Percentiles rank a stretch among this genome's conserved stretches.
These are phyloP conservation scores for Trichophyton verrucosum DNA, from an alignment of 2,329 filamentous ascomycete species.

Conservation along the genomic window DNA sequence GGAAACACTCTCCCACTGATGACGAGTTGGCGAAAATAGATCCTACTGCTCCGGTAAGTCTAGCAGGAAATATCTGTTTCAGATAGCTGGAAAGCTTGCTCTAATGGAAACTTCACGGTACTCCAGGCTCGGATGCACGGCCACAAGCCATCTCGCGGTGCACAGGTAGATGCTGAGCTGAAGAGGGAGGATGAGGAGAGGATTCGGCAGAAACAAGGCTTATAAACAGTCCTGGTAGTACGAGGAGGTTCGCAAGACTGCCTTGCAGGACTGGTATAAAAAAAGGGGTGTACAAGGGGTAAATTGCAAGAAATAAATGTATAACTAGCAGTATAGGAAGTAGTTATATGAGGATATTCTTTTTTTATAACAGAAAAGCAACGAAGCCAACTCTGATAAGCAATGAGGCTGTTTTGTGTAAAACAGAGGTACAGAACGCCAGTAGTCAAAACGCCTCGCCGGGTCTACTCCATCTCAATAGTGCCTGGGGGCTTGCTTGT, in stretches of 20 bases:
- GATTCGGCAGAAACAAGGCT: conserved; percentile 31
- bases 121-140: conserved; percentile 34
- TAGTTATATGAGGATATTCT: neutral
- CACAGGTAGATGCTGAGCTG: conserved; percentile 35
- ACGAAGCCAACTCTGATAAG: neutral
- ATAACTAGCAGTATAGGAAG: neutral
- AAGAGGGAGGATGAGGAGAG: conserved; percentile 33
- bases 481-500: conserved; percentile 48
- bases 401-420: no score
- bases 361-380: neutral
- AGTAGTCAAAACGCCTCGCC: neutral
- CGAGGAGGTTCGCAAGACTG: neutral
- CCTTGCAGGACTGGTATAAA: neutral
- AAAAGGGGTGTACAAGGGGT: neutral
- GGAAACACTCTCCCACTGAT: conserved; percentile 31
- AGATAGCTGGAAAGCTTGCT: neutral
- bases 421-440: neutral
- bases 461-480: conserved; percentile 55
- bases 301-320: neutral
- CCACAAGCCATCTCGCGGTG: conserved; percentile 36
- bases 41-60: conserved; percentile 56
- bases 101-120: conserved; percentile 7
- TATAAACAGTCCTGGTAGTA: neutral
- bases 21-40: conserved; percentile 13
- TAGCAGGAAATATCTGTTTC: neutral